Conservation (phyloP, 306 rosid genomes). For the Vigna unguiculata region DNA sequence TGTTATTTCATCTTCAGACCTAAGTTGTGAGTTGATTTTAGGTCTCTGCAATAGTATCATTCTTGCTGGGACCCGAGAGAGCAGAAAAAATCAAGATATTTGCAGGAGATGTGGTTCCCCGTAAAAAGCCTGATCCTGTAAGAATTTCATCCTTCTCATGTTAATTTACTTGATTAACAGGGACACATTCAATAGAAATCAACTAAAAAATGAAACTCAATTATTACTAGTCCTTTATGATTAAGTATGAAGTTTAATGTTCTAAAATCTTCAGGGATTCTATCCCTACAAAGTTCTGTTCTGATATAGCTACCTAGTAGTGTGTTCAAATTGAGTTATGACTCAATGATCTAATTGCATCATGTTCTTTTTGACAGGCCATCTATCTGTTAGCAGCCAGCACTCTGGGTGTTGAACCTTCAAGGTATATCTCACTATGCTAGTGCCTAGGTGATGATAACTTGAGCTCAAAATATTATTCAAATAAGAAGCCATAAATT, state of each 20-base stretch:
- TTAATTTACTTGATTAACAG: slow-evolving; percentile 19
- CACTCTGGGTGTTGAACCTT: slow-evolving; percentile 87
- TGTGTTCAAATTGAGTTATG: background rate
- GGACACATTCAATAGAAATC: slow-evolving; percentile 11
- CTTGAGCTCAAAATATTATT: slow-evolving; percentile 27
- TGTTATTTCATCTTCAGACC: slow-evolving; percentile 28
- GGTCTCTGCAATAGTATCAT: slow-evolving; percentile 97
- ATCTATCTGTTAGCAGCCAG: slow-evolving; percentile 84
- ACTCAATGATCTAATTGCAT: slow-evolving; percentile 36
- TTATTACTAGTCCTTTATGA: background rate
- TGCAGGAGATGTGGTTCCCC: slow-evolving; percentile 98
- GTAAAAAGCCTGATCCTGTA: slow-evolving; percentile 99
- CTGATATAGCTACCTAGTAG: background rate
- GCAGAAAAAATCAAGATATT: slow-evolving; percentile 92
- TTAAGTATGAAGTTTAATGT: background rate
- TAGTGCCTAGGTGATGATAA: slow-evolving; percentile 22
- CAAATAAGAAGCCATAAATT: slow-evolving; percentile 12
- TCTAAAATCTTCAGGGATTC: slow-evolving; percentile 25
- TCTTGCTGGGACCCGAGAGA: slow-evolving; percentile 83
- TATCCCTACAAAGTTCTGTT: slow-evolving; percentile 4
- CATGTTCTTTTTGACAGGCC: slow-evolving; percentile 70
- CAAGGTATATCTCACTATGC: slow-evolving; percentile 68
- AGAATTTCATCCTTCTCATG: slow-evolving; percentile 42
- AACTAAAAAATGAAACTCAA: slow-evolving; percentile 27
- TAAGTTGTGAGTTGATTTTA: slow-evolving; percentile 51